Conservation (phyloP, 345 rosid species). For the Sonneratia alba region DNA sequence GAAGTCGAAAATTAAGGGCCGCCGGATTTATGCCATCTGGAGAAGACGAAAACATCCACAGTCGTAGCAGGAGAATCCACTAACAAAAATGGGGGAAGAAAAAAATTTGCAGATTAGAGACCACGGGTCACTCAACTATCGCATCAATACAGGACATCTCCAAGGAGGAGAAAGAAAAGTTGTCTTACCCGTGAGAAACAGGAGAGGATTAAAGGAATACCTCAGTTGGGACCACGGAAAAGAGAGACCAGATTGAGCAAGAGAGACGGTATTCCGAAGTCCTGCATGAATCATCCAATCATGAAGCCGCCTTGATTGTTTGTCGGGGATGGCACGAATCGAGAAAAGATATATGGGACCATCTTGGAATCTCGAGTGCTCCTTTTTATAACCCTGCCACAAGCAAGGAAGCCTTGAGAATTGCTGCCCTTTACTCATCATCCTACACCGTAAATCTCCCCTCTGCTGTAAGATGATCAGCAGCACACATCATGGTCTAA, state of each 20-base stretch:
- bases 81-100: too few species aligned
- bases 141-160: too few species aligned
- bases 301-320: not conserved
- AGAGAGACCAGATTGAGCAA: not conserved
- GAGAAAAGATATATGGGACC: not conserved
- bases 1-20: too few species aligned
- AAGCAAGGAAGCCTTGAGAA: constrained; percentile 1
- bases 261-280: not conserved
- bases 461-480: too few species aligned
- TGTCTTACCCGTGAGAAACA: not conserved
- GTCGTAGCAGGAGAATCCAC: too few species aligned
- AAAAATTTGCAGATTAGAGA: too few species aligned
- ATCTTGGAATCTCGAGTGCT: not conserved
- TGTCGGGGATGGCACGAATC: not conserved
- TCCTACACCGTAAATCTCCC: not conserved
- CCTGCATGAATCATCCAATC: not conserved
- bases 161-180: not conserved
- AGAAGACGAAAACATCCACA: too few species aligned
- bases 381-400: not conserved
- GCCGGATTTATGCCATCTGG: too few species aligned
- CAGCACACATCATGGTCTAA: too few species aligned
- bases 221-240: not conserved
- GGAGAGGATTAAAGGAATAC: not conserved
- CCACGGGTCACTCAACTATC: too few species aligned
- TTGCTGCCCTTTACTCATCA: not conserved